Evolutionary conservation across 2,329 filamentous ascomycete species (phyloP).

Genomic region (Alternaria postmessia): DNA sequence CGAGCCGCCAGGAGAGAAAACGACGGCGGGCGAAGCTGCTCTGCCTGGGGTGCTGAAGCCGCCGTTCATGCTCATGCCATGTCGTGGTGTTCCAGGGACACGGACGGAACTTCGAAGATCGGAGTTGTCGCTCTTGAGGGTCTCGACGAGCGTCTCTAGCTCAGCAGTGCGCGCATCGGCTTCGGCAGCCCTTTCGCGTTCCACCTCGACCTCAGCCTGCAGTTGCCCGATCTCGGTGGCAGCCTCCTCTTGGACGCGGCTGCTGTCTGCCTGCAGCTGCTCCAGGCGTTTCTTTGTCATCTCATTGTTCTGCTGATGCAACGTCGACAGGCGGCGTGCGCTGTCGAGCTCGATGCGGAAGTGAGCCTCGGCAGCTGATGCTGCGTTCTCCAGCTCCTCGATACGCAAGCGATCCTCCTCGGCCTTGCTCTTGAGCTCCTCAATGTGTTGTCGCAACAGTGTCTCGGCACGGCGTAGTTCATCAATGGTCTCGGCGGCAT

Average conservation of each 20-base stretch:
- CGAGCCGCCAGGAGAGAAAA: conserved; percentile 63
- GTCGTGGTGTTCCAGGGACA: conserved; percentile 62
- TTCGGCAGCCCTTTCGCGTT: conserved; percentile 66
- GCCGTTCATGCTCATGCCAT: conserved; percentile 58
- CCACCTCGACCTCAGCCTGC: conserved; percentile 60
- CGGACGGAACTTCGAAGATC: conserved; percentile 49
- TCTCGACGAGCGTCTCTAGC: conserved; percentile 69
- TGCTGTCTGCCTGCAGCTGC: conserved; percentile 70
- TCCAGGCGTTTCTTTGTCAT: conserved; percentile 75
- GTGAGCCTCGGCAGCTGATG: conserved; percentile 81
- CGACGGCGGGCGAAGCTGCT: conserved; percentile 58
- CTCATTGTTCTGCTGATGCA: conserved; percentile 78
- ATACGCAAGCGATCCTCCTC: conserved; percentile 84
- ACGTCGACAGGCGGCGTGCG: conserved; percentile 79
- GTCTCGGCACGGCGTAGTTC: conserved; percentile 81
- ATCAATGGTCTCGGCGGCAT: conserved; percentile 79
- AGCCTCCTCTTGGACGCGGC: conserved; percentile 72
- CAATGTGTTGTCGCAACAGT: conserved; percentile 79
- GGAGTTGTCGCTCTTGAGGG: conserved; percentile 64
- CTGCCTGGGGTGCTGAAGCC: conserved; percentile 59
- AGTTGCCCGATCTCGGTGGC: conserved; percentile 63
- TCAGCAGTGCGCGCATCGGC: conserved; percentile 70
- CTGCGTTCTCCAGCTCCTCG: conserved; percentile 84
- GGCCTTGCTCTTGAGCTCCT: conserved; percentile 84
- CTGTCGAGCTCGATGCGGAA: conserved; percentile 88